These are phyloP conservation scores for Spizellomyces sp. DNA, from an alignment of 192 early-diverging fungal genomes.

Conservation along the genomic window DNA sequence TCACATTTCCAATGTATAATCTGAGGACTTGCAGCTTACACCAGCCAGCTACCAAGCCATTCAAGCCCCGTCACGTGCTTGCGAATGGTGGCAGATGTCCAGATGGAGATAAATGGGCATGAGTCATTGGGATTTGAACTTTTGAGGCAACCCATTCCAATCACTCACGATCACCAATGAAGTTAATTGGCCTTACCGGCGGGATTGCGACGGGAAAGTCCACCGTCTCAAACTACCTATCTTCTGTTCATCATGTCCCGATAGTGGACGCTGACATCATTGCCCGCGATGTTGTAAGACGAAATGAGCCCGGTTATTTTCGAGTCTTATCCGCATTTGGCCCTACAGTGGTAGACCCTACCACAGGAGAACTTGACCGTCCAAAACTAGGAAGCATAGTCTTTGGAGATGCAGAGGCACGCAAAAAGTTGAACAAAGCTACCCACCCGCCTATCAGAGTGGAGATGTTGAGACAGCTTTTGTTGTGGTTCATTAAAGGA, in stretches of 20 bases:
- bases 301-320: slow-evolving; percentile 71
- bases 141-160: no score
- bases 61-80: no score
- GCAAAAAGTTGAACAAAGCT: slow-evolving; percentile 75
- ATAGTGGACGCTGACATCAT: slow-evolving; percentile 92
- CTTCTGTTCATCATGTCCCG: slow-evolving; percentile 50
- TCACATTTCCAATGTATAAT: no score
- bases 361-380: slow-evolving; percentile 65
- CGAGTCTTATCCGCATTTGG: slow-evolving; percentile 81
- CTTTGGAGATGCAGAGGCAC: slow-evolving; percentile 72
- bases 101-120: no score
- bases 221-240: slow-evolving; percentile 73
- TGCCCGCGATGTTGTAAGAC: slow-evolving; percentile 83
- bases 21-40: no score
- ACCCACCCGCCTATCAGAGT: slow-evolving; percentile 87
- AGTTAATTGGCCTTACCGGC: slow-evolving; percentile 90
- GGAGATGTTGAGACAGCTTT: slow-evolving; percentile 74
- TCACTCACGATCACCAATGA: slow-evolving; percentile 63
- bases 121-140: no score
- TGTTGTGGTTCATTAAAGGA: slow-evolving; percentile 71
- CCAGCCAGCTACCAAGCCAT: no score
- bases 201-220: slow-evolving; percentile 92
- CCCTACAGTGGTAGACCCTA: slow-evolving; percentile 50
- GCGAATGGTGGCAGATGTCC: no score
- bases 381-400: slow-evolving; percentile 77